These are phyloP conservation scores for Coelastrella sp. DNA, from an alignment of 139 green algal genomes.

Conservation along the genomic window DNA sequence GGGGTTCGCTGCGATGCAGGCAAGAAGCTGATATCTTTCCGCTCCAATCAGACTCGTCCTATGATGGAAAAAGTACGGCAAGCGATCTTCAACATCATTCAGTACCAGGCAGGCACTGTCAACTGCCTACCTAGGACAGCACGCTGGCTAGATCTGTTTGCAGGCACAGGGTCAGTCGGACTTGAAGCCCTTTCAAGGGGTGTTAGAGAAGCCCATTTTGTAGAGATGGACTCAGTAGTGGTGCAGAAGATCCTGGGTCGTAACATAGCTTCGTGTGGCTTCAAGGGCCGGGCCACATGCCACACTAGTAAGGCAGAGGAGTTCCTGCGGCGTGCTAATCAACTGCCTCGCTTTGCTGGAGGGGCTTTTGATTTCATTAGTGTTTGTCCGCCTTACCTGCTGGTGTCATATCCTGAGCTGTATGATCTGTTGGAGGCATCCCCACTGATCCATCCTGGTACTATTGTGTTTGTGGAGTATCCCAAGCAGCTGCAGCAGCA, in stretches of 20 bases:
- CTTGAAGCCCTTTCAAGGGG: slow-evolving; percentile 76
- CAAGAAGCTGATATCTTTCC: slow-evolving; percentile 52
- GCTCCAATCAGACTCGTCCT: slow-evolving; percentile 71
- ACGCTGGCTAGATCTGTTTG: slow-evolving; percentile 90
- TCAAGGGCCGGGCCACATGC: slow-evolving; percentile 55
- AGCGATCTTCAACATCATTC: slow-evolving; percentile 88
- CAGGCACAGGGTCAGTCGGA: slow-evolving; percentile 77
- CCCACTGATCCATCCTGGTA: slow-evolving; percentile 74
- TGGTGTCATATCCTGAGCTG: slow-evolving; percentile 90
- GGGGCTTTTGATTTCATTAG: slow-evolving; percentile 94
- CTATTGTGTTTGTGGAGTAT: slow-evolving; percentile 90
- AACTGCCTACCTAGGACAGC: slow-evolving; percentile 52
- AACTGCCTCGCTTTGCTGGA: slow-evolving; percentile 60
- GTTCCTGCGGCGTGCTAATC: slow-evolving; percentile 67
- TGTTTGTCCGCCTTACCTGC: slow-evolving; percentile 92
- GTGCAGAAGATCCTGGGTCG: slow-evolving; percentile 53
- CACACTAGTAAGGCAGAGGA: slow-evolving; percentile 83
- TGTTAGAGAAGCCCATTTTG: slow-evolving; percentile 81
- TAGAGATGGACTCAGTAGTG: slow-evolving; percentile 83
- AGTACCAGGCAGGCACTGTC: slow-evolving; percentile 54
- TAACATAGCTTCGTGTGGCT: slow-evolving; percentile 62
- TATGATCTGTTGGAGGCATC: slow-evolving; percentile 80
- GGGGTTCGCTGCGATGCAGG: slow-evolving; percentile 48
- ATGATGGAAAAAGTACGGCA: slow-evolving; percentile 91
- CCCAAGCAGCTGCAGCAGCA: slow-evolving; percentile 72